phyloP scores from a whole-genome alignment of 2,329 filamentous ascomycete species.

The Akanthomyces muscarius region DNA sequence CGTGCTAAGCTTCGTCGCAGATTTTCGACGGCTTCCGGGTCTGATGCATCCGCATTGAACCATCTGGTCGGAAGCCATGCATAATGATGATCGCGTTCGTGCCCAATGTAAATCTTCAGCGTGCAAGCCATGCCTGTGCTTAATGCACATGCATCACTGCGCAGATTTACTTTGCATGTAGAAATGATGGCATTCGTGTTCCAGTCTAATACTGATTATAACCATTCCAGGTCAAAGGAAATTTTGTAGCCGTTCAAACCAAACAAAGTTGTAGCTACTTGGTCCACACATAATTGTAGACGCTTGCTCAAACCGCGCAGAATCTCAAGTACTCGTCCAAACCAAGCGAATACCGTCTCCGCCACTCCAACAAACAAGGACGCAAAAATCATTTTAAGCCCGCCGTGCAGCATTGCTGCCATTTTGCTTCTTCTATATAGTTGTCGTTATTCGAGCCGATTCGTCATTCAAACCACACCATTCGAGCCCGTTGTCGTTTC shows the following conservation, averaged over 20 bases:
- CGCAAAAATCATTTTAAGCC: neutral
- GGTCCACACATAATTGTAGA: neutral
- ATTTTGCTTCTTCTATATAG: neutral
- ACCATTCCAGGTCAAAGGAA: no score
- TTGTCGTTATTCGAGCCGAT: neutral
- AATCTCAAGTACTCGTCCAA: no score
- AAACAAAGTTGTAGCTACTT: no score
- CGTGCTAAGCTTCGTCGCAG: neutral
- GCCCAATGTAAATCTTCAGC: neutral
- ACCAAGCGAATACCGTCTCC: neutral
- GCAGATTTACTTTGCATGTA: no score
- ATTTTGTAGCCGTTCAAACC: no score
- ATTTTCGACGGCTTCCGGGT: neutral
- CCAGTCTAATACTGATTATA: no score
- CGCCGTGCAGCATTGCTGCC: neutral
- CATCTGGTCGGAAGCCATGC: neutral
- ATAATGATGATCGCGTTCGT: constrained; percentile 7
- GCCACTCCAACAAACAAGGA: neutral
- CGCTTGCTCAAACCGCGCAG: neutral
- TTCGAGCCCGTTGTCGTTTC: neutral
- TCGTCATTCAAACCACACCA: neutral
- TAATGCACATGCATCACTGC: no score
- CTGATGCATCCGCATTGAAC: neutral
- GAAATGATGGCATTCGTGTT: no score
- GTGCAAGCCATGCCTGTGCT: neutral